Evolutionary conservation across 225 moss, liverwort and hornwort genomes (phyloP), one percentile per base, ranked within the genome.

Genomic region (Bryum argenteum): DNA sequence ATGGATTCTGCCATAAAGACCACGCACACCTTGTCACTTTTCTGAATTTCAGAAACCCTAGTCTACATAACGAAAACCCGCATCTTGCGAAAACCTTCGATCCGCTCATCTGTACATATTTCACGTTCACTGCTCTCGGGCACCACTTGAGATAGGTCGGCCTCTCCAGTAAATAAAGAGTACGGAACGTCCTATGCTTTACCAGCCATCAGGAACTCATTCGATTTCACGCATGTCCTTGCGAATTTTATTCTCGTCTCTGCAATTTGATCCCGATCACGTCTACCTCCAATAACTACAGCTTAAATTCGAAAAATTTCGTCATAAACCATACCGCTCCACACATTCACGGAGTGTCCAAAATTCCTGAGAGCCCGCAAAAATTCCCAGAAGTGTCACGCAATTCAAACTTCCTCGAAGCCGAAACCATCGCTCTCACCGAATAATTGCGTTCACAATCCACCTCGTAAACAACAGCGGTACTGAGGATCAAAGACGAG

Each of bases 1-100:
- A 81, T 68, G 81, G 71, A 71, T 81, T 84, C 87, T 87, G 81
- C 81, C 77, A 79, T 61, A 67, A 66, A 59, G 59, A 79, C 71
- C 70, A 77, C 75, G 74, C 81, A 79, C 15, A 71, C 76, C 63
- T 71, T 76, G 71, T 87, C 67, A 87, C 65, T 57, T 51, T 61
- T 63, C 24, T 33, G 7, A 33, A 33, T 5, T 33, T 33, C 33
- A 33, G 4, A 33, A 33, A 33, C 33, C 33, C 33, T 33, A 6
- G 7, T 33, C 33, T 33, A 33, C 33, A 33, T 33, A n/a, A 33
- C 33, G 33, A 33, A 4, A 33, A 33, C 33, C n/a, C n/a, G 7
- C 5, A 33, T 33, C 33, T 33, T 33, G 33, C 33, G 3, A 28
- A 28, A 33, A 33, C 0, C 33, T 28, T 5, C 5, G 5, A 28